These are phyloP conservation scores for Westerdykella ornata DNA, from an alignment of 2,329 filamentous ascomycete species.

Conservation along the genomic window DNA sequence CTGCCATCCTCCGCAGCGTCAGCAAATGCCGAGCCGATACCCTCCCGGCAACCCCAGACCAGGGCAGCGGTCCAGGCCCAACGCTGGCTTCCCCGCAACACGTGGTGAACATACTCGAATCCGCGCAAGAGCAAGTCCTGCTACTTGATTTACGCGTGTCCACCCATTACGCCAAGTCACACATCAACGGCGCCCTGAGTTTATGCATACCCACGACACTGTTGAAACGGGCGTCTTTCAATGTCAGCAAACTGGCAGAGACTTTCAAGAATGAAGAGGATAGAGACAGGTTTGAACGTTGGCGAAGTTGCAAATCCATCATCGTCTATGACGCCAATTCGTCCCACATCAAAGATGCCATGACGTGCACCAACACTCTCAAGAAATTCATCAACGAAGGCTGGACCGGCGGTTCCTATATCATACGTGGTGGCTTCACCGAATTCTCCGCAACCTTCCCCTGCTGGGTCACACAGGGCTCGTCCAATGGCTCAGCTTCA, in stretches of 20 bases:
- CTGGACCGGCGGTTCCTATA: conserved; percentile 64
- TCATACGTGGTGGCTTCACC: conserved; percentile 76
- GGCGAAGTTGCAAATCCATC: conserved; percentile 68
- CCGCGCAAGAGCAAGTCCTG: conserved; percentile 51
- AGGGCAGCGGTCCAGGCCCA: conserved; percentile 15
- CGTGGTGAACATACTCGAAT: conserved; percentile 44
- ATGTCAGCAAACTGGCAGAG: conserved; percentile 76
- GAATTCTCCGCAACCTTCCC: conserved; percentile 65
- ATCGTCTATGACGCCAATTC: conserved; percentile 83
- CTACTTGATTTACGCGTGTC: conserved; percentile 81
- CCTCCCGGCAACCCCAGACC: conserved; percentile 35
- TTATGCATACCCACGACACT: conserved; percentile 93
- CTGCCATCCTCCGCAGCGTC: not conserved
- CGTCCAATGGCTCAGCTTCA: conserved; percentile 18
- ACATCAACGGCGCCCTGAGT: conserved; percentile 76
- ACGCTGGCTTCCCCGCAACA: conserved; percentile 44
- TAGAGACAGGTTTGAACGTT: conserved; percentile 65
- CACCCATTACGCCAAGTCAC: conserved; percentile 69
- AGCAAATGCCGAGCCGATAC: conserved; percentile 40
- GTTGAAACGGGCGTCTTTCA: conserved; percentile 84
- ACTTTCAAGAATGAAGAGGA: conserved; percentile 72
- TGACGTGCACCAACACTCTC: conserved; percentile 74
- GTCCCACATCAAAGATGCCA: conserved; percentile 70
- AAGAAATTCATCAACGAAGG: conserved; percentile 88
- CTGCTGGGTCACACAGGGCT: conserved; percentile 51